Base-by-base conservation (phyloP, 2,329 filamentous ascomycete genomes). In the Metarhizium brunneum region DNA sequence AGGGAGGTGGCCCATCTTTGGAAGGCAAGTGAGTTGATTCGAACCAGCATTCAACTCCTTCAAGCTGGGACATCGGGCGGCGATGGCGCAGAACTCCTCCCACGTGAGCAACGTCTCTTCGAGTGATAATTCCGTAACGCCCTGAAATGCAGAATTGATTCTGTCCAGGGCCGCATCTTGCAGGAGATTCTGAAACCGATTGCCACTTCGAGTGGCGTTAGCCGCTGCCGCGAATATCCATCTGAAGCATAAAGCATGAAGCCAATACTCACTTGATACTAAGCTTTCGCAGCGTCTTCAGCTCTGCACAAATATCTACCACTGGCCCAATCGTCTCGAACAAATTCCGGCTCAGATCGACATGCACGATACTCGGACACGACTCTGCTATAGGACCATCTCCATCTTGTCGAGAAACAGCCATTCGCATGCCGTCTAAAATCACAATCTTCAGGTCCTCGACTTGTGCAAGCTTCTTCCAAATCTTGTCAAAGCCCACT, bases 401-500 rank as follows among this genome's bases (percentile, higher is more conserved):
- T 2, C 60, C 65, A 1, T 65, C 69, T 1, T 59, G 62, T 40
- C 65, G 67, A 4, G 73, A 69, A 36, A 61, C 65, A 10, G 66
- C 70, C 59, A 97, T 80, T 52, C 82, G 77, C 65, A 90, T 72
- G 14, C 87, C 85, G 71, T 97, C 92, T 7, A 99, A 76, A 43
- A 97, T 83, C 52, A 95, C 85, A 55, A 92, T 85, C 61, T 81
- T 86, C 57, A 97, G 78, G 63, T 94, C 88, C 54, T 86, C 76
- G 36, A 97, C 76, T 65, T 87, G 77, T 62, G 91, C 87, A 65
- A 95, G 85, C 70, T 92, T 84, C 61, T 81, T 81, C 47, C 87
- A 83, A 61, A 96, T 90, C 76, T 96, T 96, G 62, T 95, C 91
- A 63, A 97, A 97, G 35, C 94, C 94, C 38, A 97, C 83, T 72